Conservation (phyloP, 345 rosid species). For the Isatis tinctoria region DNA sequence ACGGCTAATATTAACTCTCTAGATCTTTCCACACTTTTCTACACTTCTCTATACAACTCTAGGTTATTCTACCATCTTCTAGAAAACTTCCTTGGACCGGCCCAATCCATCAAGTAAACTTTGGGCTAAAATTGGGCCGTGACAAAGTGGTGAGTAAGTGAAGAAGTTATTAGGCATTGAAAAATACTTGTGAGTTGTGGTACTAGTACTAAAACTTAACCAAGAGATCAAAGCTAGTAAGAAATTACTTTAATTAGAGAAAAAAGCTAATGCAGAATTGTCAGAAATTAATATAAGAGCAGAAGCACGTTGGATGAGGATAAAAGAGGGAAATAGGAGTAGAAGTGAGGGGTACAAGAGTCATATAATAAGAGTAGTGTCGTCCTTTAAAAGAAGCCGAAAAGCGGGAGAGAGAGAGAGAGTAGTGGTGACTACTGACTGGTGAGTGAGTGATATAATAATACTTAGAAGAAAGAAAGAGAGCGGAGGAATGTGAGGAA, state of each 20-base stretch:
- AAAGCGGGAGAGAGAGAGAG: conserved; percentile 54
- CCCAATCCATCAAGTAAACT: no score
- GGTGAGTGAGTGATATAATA: background rate
- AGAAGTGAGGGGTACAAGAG: conserved; percentile 26
- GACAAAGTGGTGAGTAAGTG: background rate
- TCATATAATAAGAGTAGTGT: background rate
- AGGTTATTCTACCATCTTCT: no score
- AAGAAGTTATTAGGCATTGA: background rate
- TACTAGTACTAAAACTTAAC: no score
- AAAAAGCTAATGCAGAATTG: no score
- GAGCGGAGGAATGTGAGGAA: conserved; percentile 16
- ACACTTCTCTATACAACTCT: no score
- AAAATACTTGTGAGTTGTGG: no score
- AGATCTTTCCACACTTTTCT: no score
- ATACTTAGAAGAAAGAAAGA: background rate
- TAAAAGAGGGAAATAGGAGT: conserved; percentile 1
- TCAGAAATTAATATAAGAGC: background rate
- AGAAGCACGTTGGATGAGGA: background rate
- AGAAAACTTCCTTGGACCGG: no score
- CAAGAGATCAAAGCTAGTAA: no score
- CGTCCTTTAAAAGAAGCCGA: background rate
- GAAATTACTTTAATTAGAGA: no score
- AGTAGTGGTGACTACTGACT: background rate
- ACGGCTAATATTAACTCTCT: no score
- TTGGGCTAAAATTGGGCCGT: no score